Evolutionary conservation across 2,329 filamentous ascomycete species (phyloP).

Genomic region (Aspergillus jensenii): DNA sequence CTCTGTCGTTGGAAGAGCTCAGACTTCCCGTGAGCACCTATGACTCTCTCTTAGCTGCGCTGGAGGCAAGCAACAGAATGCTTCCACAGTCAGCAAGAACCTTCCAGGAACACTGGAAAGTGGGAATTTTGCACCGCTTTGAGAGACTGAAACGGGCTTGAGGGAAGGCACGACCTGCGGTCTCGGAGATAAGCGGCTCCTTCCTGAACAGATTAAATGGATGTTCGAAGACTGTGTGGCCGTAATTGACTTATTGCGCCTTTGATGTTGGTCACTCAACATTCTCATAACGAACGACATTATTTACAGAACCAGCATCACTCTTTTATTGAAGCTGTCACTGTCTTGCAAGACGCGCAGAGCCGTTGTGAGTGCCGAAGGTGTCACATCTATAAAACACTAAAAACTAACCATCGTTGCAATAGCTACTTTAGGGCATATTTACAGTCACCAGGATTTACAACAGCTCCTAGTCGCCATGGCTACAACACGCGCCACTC

Average conservation of each 20-base stretch:
- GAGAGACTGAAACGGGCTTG: conserved; percentile 21
- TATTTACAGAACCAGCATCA: background rate
- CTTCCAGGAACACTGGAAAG: conserved; percentile 55
- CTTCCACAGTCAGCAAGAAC: conserved; percentile 51
- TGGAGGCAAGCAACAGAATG: conserved; percentile 44
- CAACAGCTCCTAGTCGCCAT: background rate
- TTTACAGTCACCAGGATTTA: background rate
- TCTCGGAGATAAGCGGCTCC: background rate
- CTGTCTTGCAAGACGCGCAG: background rate
- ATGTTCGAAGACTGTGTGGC: background rate
- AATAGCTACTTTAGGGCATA: background rate
- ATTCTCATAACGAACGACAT: background rate
- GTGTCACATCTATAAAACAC: background rate
- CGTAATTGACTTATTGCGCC: background rate
- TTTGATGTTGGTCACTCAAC: background rate
- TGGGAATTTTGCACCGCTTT: conserved; percentile 53
- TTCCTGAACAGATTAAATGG: background rate
- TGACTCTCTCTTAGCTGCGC: conserved; percentile 31
- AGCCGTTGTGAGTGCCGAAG: background rate
- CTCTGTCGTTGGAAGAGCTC: conserved; percentile 51
- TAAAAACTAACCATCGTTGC: background rate
- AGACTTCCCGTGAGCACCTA: conserved; percentile 40
- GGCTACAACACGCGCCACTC: background rate
- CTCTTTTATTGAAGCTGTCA: background rate
- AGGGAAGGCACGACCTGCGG: background rate